Percentiles rank a stretch among this genome's conserved stretches.
Conservation (phyloP, 371 early-diverging fungal species). For the Mucor plumbeus region DNA sequence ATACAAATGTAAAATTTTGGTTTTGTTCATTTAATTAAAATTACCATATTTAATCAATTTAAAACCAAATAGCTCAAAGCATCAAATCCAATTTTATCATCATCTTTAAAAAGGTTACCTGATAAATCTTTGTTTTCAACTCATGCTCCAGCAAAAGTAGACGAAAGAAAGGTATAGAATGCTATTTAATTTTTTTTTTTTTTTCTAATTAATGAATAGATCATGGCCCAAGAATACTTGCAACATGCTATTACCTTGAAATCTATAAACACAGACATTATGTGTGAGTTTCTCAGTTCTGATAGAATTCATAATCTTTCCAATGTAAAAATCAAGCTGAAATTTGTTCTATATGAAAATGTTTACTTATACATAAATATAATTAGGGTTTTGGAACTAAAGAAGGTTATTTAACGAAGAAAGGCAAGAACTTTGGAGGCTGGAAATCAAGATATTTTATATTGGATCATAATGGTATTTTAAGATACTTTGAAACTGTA, state of each 20-base stretch:
- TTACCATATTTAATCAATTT: not conserved
- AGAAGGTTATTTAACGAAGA: slow-evolving; percentile 83
- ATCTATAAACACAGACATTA: slow-evolving; percentile 51
- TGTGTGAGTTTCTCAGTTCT: slow-evolving; percentile 74
- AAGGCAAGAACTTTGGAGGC: slow-evolving; percentile 85
- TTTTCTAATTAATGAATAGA: not conserved
- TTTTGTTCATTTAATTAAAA: not conserved
- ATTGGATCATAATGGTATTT: slow-evolving; percentile 56
- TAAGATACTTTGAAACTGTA: slow-evolving; percentile 70
- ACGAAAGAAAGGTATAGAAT: slow-evolving; percentile 63
- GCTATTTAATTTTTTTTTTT: not conserved
- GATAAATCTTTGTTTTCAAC: slow-evolving; percentile 77
- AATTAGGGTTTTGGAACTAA: slow-evolving; percentile 37
- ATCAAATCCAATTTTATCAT: slow-evolving; percentile 43
- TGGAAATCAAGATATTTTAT: slow-evolving; percentile 83
- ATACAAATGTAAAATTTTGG: slow-evolving; percentile 59
- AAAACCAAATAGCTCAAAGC: slow-evolving; percentile 29
- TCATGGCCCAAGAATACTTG: slow-evolving; percentile 67
- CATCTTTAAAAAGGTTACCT: slow-evolving; percentile 72
- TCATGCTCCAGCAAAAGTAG: slow-evolving; percentile 71
- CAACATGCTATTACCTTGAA: slow-evolving; percentile 60
- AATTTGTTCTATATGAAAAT: not conserved
- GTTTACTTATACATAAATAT: not conserved
- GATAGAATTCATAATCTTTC: slow-evolving; percentile 43
- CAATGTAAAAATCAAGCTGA: not conserved